phyloP scores from a whole-genome alignment of 2,329 filamentous ascomycete genomes.

The Seiridium cupressi region DNA sequence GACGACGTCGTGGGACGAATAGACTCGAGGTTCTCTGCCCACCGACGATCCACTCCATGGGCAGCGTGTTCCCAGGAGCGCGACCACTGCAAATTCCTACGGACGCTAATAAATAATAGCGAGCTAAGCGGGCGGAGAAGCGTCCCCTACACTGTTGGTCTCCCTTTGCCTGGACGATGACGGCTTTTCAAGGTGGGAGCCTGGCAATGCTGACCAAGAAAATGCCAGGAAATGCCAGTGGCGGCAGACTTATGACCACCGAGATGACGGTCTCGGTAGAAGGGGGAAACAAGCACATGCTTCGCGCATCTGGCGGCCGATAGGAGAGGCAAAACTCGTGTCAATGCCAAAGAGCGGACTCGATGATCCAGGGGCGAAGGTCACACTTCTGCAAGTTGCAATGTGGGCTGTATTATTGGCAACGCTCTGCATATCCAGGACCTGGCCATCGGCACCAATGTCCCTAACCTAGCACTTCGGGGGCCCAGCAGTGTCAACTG shows the following conservation, averaged over 20 bases:
- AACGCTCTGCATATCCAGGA: not conserved
- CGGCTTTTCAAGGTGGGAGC: too few species aligned
- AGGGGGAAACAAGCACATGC: not conserved
- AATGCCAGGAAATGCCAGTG: not conserved
- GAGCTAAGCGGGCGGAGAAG: constrained; percentile 7
- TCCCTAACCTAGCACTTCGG: not conserved
- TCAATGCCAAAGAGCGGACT: not conserved
- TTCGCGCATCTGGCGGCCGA: not conserved
- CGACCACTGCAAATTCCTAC: not conserved
- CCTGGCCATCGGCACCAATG: not conserved
- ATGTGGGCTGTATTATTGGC: not conserved
- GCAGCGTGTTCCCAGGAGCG: not conserved
- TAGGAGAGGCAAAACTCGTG: not conserved
- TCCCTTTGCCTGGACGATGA: too few species aligned
- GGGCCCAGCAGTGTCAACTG: not conserved
- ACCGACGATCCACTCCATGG: not conserved
- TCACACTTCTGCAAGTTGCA: not conserved
- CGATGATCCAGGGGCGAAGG: not conserved
- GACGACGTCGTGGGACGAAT: constrained; percentile 3
- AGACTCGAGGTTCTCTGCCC: not conserved
- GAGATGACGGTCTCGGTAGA: not conserved
- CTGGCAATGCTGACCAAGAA: too few species aligned
- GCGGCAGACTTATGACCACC: not conserved
- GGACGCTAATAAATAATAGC: not conserved
- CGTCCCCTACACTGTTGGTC: not conserved